phyloP scores from a whole-genome alignment of 2,329 filamentous ascomycete genomes.

The Calonectria naviculata region DNA sequence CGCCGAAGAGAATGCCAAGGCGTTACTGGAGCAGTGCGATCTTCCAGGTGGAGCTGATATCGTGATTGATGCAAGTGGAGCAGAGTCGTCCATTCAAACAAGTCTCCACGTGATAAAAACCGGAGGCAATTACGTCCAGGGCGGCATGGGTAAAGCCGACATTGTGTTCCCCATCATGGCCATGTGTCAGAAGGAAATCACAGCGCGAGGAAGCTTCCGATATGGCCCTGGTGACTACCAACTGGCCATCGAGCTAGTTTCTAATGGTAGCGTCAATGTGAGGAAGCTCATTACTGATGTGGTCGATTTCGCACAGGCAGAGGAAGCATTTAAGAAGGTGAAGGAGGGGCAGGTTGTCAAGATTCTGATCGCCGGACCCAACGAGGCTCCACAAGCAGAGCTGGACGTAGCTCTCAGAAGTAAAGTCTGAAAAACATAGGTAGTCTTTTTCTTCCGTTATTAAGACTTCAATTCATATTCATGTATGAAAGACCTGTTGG shows the following conservation, averaged over 20 bases:
- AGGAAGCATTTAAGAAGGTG: background rate
- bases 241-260: background rate
- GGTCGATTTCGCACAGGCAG: background rate
- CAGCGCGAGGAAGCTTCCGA: background rate
- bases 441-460: too few relatives aligned
- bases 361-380: background rate
- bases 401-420: background rate
- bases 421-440: too few relatives aligned
- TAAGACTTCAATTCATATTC: too few relatives aligned
- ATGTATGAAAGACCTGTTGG: too few relatives aligned
- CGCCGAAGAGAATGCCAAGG: background rate
- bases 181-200: slow-evolving; percentile 1
- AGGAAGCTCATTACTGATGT: background rate
- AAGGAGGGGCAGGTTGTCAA: background rate
- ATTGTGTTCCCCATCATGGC: background rate
- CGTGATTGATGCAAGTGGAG: background rate
- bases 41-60: background rate
- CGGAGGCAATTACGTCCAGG: background rate
- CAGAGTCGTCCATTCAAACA: background rate
- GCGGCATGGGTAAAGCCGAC: slow-evolving; percentile 21
- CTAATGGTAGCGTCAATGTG: background rate
- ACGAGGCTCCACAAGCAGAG: background rate
- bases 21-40: background rate
- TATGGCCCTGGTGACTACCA: background rate
- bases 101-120: background rate